These are phyloP conservation scores for Nymphaea colorata DNA, from an alignment of 164 flowering plant genomes.

Conservation along the genomic window DNA sequence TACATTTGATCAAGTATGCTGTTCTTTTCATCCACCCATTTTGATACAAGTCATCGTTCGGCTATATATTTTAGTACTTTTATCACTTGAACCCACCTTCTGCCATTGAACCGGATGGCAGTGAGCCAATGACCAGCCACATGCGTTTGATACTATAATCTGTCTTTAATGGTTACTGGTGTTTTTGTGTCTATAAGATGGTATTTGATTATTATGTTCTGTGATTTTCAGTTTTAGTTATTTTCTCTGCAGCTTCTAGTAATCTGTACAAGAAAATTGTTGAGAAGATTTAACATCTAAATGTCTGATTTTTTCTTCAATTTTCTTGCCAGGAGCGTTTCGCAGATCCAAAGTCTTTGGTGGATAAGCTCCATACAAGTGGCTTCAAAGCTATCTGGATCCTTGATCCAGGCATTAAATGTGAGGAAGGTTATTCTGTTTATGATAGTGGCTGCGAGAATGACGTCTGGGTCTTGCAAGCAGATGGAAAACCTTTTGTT, in stretches of 20 bases:
- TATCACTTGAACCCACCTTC: too few species aligned
- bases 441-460: constrained; percentile 70
- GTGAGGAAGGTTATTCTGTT: constrained; percentile 67
- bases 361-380: constrained; percentile 41
- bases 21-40: background rate
- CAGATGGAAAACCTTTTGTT: constrained; percentile 65
- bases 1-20: constrained; percentile 72
- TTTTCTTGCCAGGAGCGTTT: constrained; percentile 45
- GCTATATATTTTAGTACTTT: too few species aligned
- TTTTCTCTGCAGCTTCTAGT: too few species aligned
- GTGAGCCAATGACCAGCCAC: too few species aligned
- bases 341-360: constrained; percentile 62
- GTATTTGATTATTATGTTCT: too few species aligned
- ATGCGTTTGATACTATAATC: too few species aligned
- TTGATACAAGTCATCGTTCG: background rate
- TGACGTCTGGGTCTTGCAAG: constrained; percentile 63
- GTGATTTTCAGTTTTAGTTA: too few species aligned
- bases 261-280: too few species aligned
- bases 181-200: too few species aligned
- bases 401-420: constrained; percentile 93
- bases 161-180: too few species aligned
- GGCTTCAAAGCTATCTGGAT: constrained; percentile 98
- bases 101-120: too few species aligned
- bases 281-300: too few species aligned
- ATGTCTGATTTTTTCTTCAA: background rate